These are phyloP conservation scores for Telfairia occidentalis DNA, from an alignment of 331 rosid genomes.

Conservation along the genomic window DNA sequence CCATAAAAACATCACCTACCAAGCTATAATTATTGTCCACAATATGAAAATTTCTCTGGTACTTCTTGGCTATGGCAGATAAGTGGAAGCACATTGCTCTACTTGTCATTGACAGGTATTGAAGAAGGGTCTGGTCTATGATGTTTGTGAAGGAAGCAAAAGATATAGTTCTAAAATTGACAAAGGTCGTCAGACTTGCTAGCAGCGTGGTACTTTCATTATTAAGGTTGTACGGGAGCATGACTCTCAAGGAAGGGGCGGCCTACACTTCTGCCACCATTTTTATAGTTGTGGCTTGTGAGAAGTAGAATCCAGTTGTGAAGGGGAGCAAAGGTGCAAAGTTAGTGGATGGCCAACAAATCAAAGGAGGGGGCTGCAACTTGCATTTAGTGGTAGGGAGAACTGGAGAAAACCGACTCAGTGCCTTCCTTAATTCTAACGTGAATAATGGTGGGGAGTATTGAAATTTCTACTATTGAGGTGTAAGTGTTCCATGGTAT, in stretches of 20 bases:
- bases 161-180: slow-evolving; percentile 58
- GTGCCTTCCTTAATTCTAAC: slow-evolving; percentile 74
- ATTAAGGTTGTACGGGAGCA: slow-evolving; percentile 82
- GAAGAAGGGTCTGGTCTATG: slow-evolving; percentile 32
- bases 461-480: slow-evolving; percentile 27
- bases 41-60: neutral
- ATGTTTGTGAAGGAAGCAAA: slow-evolving; percentile 49
- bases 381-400: slow-evolving; percentile 58
- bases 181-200: slow-evolving; percentile 45
- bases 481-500: neutral
- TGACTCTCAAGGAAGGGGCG: slow-evolving; percentile 74
- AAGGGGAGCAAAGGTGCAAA: slow-evolving; percentile 60
- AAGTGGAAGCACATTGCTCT: slow-evolving; percentile 36
- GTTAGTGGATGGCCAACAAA: slow-evolving; percentile 54
- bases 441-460: slow-evolving; percentile 58
- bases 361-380: slow-evolving; percentile 64
- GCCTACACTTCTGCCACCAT: slow-evolving; percentile 56
- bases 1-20: neutral
- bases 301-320: slow-evolving; percentile 38
- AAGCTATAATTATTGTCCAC: neutral
- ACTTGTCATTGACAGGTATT: slow-evolving; percentile 47
- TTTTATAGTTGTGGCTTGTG: slow-evolving; percentile 30
- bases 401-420: slow-evolving; percentile 66
- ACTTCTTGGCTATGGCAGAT: slow-evolving; percentile 24
- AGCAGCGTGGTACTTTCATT: slow-evolving; percentile 48